Evolutionary conservation across 352 stramenopile species (phyloP).

Genomic region (Elongisporangium anandrum): DNA sequence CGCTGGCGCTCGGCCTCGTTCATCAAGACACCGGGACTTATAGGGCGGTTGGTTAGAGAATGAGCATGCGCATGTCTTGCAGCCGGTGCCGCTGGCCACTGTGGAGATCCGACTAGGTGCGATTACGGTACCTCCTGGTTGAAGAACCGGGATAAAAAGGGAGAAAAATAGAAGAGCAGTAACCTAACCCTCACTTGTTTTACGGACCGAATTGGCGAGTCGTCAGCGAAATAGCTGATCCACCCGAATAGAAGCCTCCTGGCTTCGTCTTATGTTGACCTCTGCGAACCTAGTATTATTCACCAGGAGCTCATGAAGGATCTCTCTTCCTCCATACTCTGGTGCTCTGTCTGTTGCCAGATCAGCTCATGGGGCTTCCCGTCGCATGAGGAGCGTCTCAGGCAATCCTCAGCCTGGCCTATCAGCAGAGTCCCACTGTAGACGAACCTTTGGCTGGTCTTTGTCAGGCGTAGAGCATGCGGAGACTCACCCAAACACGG

Average conservation of each 20-base stretch:
- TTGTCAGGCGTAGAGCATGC: no score
- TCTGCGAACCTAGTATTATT: not conserved
- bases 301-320: no score
- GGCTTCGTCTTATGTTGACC: not conserved
- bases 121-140: not conserved
- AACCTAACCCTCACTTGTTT: not conserved
- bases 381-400: no score
- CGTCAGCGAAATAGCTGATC: not conserved
- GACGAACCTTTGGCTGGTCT: no score
- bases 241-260: not conserved
- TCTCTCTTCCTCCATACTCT: no score
- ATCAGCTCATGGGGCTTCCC: no score
- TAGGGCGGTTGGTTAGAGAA: not conserved
- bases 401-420: no score
- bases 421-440: no score
- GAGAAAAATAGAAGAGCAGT: not conserved
- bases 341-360: no score
- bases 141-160: not conserved
- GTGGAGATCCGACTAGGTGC: not conserved
- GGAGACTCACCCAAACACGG: no score
- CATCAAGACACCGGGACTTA: not conserved
- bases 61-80: not conserved
- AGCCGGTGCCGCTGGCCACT: no score
- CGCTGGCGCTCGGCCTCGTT: slow-evolving; percentile 34
- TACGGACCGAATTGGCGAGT: not conserved